Conservation (phyloP, 495 filamentous ascomycete genomes). For the Trypethelium eluteriae region DNA sequence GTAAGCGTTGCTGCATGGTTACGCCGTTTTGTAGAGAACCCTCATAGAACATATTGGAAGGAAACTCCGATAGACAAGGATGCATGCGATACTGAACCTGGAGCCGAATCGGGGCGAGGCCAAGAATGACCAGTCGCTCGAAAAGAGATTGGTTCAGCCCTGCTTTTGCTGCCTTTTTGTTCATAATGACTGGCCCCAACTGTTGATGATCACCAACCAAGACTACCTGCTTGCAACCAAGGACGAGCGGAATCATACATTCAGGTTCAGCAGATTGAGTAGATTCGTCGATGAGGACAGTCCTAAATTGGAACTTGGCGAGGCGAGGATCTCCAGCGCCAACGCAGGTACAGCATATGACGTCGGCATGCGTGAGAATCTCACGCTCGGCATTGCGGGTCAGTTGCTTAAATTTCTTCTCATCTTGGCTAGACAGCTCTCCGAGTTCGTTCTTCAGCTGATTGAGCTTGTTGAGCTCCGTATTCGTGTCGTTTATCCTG, state of each 20-base stretch:
- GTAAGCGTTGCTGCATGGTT: conserved; percentile 76
- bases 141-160: conserved; percentile 96
- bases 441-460: conserved; percentile 87
- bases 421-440: conserved; percentile 89
- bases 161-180: conserved; percentile 98
- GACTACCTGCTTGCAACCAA: conserved; percentile 97
- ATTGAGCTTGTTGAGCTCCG: conserved; percentile 81
- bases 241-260: conserved; percentile 96
- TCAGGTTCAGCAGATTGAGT: conserved; percentile 99
- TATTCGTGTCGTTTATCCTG: conserved; percentile 91
- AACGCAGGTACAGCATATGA: conserved; percentile 98
- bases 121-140: conserved; percentile 88
- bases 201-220: conserved; percentile 98
- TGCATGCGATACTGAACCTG: conserved; percentile 99
- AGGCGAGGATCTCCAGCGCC: conserved; percentile 94
- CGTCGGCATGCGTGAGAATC: conserved; percentile 90
- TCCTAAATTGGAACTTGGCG: conserved; percentile 94
- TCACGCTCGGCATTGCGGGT: conserved; percentile 91
- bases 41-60: conserved; percentile 99
- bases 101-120: conserved; percentile 84
- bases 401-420: conserved; percentile 95
- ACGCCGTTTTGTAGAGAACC: conserved; percentile 96
- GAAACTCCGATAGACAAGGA: conserved; percentile 94
- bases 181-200: conserved; percentile 98
- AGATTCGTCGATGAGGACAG: conserved; percentile 95